Percentiles rank a stretch among this genome's conserved stretches.
These are phyloP conservation scores for Apiotrichum siamense DNA, from an alignment of 1,284 basidiomycete genomes.

Conservation along the genomic window DNA sequence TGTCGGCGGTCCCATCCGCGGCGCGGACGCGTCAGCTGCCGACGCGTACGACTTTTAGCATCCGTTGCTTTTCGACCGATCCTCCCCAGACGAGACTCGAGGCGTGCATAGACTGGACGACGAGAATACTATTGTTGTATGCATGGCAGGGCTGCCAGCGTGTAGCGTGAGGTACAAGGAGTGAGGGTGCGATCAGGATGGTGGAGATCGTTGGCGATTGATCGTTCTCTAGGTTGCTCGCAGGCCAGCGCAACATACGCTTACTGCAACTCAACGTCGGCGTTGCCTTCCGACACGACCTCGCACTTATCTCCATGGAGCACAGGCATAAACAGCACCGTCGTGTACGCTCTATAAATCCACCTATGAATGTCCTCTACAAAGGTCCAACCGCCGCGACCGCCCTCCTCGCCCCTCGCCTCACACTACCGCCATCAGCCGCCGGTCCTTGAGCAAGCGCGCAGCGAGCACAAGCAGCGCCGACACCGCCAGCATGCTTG, in stretches of 20 bases:
- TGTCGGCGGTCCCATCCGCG: conserved; percentile 13
- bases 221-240: background rate
- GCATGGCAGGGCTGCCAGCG: conserved; percentile 1
- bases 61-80: background rate
- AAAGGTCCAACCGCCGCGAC: background rate
- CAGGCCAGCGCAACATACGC: too few species aligned
- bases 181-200: background rate
- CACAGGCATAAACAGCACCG: too few species aligned
- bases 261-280: too few species aligned
- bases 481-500: conserved; percentile 18
- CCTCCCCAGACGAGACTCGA: background rate
- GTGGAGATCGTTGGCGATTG: background rate
- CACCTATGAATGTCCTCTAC: too few species aligned
- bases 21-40: conserved; percentile 2
- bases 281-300: too few species aligned
- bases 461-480: conserved; percentile 11
- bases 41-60: conserved; percentile 43
- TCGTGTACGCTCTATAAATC: background rate
- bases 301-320: too few species aligned
- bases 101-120: background rate
- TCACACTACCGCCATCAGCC: conserved; percentile 17
- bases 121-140: conserved; percentile 6
- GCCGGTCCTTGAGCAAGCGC: conserved; percentile 10
- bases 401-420: too few species aligned
- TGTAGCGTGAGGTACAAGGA: background rate